Conservation (phyloP, 1,284 basidiomycete genomes). For the Grifola frondosa region DNA sequence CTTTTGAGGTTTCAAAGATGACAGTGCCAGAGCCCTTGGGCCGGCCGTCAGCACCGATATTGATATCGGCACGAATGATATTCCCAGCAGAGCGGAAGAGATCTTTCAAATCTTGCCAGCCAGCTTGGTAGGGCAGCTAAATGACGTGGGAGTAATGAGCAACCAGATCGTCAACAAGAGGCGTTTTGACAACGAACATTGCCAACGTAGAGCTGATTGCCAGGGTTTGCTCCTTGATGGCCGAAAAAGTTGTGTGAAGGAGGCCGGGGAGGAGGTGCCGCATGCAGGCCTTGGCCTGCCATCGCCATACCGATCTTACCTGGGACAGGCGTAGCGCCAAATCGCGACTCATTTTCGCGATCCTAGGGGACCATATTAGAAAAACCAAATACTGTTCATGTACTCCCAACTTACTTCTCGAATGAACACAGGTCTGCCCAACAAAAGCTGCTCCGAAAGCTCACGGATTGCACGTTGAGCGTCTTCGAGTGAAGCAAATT, state of each 20-base stretch:
- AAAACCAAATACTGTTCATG: neutral
- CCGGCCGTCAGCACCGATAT: slow-evolving; percentile 87
- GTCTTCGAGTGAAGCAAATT: slow-evolving; percentile 84
- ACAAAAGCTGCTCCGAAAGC: slow-evolving; percentile 82
- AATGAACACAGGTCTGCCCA: slow-evolving; percentile 94
- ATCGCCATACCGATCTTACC: slow-evolving; percentile 92
- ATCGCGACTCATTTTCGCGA: slow-evolving; percentile 92
- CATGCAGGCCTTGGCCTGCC: slow-evolving; percentile 76
- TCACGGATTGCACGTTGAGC: slow-evolving; percentile 84
- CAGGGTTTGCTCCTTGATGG: slow-evolving; percentile 56
- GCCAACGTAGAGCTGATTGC: slow-evolving; percentile 89
- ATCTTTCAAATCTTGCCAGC: slow-evolving; percentile 99
- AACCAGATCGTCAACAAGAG: neutral
- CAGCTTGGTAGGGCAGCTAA: slow-evolving; percentile 92
- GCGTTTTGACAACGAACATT: slow-evolving; percentile 71
- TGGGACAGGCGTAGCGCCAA: slow-evolving; percentile 89
- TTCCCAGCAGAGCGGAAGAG: slow-evolving; percentile 93
- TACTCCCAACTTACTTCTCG: slow-evolving; percentile 68
- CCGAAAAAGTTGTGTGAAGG: slow-evolving; percentile 73
- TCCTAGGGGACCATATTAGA: slow-evolving; percentile 55
- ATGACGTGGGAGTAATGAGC: slow-evolving; percentile 1
- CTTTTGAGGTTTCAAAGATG: slow-evolving; percentile 88
- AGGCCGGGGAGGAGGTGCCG: slow-evolving; percentile 71
- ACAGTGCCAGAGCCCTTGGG: slow-evolving; percentile 96
- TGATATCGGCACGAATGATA: slow-evolving; percentile 93